Evolutionary conservation across 2,329 filamentous ascomycete genomes (phyloP), one percentile per base, ranked within the genome.

Genomic region (Aspergillus arachidicola): DNA sequence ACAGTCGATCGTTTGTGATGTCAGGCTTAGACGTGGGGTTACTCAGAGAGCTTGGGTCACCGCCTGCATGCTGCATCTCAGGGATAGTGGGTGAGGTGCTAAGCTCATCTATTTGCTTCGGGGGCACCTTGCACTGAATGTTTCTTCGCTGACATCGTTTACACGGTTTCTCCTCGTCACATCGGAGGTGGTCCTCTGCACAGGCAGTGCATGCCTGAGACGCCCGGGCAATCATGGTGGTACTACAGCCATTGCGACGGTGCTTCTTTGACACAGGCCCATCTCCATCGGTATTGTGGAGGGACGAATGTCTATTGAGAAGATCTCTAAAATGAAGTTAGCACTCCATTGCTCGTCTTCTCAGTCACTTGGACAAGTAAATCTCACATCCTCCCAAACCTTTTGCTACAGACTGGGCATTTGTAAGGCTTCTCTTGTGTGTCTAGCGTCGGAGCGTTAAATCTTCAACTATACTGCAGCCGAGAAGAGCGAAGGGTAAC

Each of bases 161-260:
- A 36, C 74, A 76, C 32, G 74, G 74, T 43, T 76, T 76, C 28
- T 69, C 62, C 21, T 76, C 74, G 10, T 71, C 69, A 36, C 73
- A 76, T 14, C 72, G 68, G 12, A 76, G 51, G 53, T 76, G 74
- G 16, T 74, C 68, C 3, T 72, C 71, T 0, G 73, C 72, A 55
- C 74, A 76, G 9, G 69, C 60, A 28, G 63, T 62, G 34, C 74
- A 76, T 1, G 74, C 73, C 46, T 72, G 63, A 0, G 71, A 63
- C 0, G 75, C 73, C 0, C 73, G 66, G 1, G 62, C 30, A 11
- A 41, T 21, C 2, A 60, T 57, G 21, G 56, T 43, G n/a, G 7
- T 41, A 26, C 59, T 69, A n/a, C 59, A 54, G 12, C 43, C 38
- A 34, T 43, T 45, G 11, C 61, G 45, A 10, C 43, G 59, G 10